Base-by-base conservation (phyloP, 208 protist genomes). In the Giardia duodenalis region DNA sequence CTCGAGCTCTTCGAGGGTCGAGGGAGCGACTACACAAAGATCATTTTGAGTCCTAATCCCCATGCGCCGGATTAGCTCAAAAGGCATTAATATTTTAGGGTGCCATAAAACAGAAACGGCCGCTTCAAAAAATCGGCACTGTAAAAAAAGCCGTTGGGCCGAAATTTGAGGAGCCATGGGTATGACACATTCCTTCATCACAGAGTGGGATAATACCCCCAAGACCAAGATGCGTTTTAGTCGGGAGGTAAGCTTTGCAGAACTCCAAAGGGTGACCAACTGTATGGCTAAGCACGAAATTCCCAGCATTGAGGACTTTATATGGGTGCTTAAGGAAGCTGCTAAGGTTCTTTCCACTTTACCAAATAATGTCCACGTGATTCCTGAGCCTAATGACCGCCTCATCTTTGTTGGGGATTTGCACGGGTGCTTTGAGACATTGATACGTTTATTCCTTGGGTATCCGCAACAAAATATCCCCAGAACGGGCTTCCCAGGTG, bases 341-440 rank as follows among this genome's bases (percentile, higher is more conserved):
- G 44, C 88, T 47, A n/a, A 1, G 43, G 2, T 43, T 91, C 47
- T 67, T n/a, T 48, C 2, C n/a, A 47, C 2, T 1, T 47, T 91
- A 42, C 88, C 88, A 47, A 91, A 91, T n/a, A 2, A 91, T 47
- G 88, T 91, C 46, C 0, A 91, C 10, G n/a, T 91, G 4, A n/a
- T 1, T 48, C 2, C n/a, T n/a, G n/a, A 91, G 43, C 88, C 88
- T 47, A 48, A 48, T 2, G 88, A 91, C 44, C 2, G 88, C 19
- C 0, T 91, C 0, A 91, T 91, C 43, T 91, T 91, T 1, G 44
- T 91, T 47, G 88, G 88, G n/a, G 88, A 91, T 48, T 47, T 91
- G 46, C 88, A 91, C 47, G 88, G 88, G n/a, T 91, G 88, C 44
- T 91, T 91, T 48, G 88, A 91, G 88, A 67, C 88, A 4, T 48